Base-by-base conservation (phyloP, 345 rosid genomes). In the Lepidium aucheri region DNA sequence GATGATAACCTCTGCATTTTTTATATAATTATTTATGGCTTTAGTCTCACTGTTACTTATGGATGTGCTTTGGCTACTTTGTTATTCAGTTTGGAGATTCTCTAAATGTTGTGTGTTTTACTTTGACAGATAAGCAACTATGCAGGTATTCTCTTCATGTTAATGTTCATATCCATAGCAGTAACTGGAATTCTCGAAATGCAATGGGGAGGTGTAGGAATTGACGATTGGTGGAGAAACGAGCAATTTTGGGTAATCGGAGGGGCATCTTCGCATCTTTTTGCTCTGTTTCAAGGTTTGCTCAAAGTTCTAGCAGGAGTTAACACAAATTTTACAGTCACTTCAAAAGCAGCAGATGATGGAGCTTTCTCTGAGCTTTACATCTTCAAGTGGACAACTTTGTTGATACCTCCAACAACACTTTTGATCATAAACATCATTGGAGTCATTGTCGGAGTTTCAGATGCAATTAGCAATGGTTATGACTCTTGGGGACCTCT, bases 201-300 rank as follows among this genome's bases (percentile, higher is more conserved):
- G 95, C 98, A 91, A 66, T 91, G 98, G 98, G 98, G 98, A 38
- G 89, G 98, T 18, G 98, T 91, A 1, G 92, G 89, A 34, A 84
- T 91, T 10, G 96, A 91, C 26, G 96, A 91, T 76, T 84, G 91
- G 95, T 91, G 98, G 98, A 85, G 98, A 77, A 89, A 89, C 20
- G 98, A 91, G 76, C 98, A 91, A 65, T 91, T 91, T 38, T 91
- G 98, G 96, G 98, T 91, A 9, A 91, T 91, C 20, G 98, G 98
- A 57, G 98, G 98, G 2, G 95, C 69, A 14, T 91, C 98, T 11
- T 80, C 98, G 0, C 98, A 91, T 81, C 78, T 92, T 0, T 92
- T 92, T 53, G 96, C 98, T 46, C 91, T 92, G 72, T 53, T 92
- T 62, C 98, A 92, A 63, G 96, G 96, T 77, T 68, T 89, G 26